Evolutionary conservation across 331 rosid genomes (phyloP).

Genomic region (Rhamnella rubrinervis): DNA sequence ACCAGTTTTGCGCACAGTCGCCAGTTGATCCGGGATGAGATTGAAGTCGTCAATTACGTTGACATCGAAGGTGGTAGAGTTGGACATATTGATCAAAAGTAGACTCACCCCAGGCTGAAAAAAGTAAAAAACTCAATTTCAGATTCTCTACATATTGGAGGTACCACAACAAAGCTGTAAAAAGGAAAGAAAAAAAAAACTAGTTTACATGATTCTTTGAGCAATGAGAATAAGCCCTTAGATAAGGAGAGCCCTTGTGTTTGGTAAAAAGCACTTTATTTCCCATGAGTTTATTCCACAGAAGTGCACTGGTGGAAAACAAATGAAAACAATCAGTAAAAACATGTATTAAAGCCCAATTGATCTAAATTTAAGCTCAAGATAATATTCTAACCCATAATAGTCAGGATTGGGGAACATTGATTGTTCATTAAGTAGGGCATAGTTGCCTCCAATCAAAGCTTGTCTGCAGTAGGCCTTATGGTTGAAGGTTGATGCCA

Average conservation of each 20-base stretch:
- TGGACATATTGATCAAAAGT: conserved; percentile 61
- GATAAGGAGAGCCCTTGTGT: conserved; percentile 40
- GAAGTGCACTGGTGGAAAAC: conserved; percentile 43
- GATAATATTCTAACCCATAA: conserved; percentile 40
- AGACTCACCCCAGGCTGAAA: conserved; percentile 52
- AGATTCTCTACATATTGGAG: background rate
- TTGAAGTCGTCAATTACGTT: conserved; percentile 33
- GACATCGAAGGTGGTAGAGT: conserved; percentile 39
- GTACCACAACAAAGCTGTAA: background rate
- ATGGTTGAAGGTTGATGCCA: conserved; percentile 53
- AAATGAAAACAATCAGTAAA: background rate
- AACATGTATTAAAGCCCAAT: background rate
- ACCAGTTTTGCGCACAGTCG: background rate
- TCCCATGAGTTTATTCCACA: conserved; percentile 81
- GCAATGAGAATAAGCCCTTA: conserved; percentile 64
- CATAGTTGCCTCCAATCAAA: conserved; percentile 75
- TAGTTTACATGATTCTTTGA: conserved; percentile 43
- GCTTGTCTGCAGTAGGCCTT: conserved; percentile 65
- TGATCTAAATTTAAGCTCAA: background rate
- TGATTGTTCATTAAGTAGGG: conserved; percentile 58
- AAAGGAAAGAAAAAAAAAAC: too few relatives aligned
- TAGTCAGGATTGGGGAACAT: conserved; percentile 75
- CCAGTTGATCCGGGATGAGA: background rate
- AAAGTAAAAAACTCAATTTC: background rate
- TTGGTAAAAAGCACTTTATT: conserved; percentile 37